A percentile compares a stretch with the other conserved stretches of the same genome.
Evolutionary conservation across 169 alveolate species (phyloP).

Genomic region (Eimeria tenella): DNA sequence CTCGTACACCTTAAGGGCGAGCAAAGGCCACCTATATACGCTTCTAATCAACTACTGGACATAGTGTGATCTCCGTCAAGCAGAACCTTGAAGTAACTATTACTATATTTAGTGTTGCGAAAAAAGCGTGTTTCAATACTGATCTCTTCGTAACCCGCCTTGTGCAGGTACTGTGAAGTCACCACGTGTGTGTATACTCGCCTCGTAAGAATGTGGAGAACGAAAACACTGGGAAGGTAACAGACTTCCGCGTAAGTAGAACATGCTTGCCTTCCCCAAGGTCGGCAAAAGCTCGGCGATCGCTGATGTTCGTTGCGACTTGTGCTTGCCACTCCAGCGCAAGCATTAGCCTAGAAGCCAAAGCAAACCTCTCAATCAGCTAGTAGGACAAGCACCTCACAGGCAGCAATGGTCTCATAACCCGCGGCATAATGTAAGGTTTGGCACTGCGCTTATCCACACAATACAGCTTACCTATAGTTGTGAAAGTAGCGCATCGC

Average conservation of each 20-base stretch:
- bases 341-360: conserved; percentile 73
- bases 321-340: conserved; percentile 82
- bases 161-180: neutral
- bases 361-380: neutral
- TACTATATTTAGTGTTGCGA: no score
- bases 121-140: no score
- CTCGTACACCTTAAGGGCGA: no score
- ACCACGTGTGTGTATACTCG: neutral
- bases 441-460: no score
- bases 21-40: no score
- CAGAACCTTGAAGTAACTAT: no score
- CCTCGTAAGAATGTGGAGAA: conserved; percentile 72
- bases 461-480: conserved; percentile 45
- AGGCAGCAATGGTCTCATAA: no score
- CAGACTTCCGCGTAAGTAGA: conserved; percentile 73
- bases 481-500: conserved; percentile 77
- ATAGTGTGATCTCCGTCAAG: no score
- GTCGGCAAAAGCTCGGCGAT: conserved; percentile 75
- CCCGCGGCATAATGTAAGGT: no score
- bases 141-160: no score
- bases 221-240: conserved; percentile 73
- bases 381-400: no score
- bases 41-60: no score
- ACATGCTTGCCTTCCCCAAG: conserved; percentile 77
- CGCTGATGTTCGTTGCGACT: conserved; percentile 73